Evolutionary conservation across 345 rosid genomes (phyloP).

Genomic region (Gossypium longicalyx): DNA sequence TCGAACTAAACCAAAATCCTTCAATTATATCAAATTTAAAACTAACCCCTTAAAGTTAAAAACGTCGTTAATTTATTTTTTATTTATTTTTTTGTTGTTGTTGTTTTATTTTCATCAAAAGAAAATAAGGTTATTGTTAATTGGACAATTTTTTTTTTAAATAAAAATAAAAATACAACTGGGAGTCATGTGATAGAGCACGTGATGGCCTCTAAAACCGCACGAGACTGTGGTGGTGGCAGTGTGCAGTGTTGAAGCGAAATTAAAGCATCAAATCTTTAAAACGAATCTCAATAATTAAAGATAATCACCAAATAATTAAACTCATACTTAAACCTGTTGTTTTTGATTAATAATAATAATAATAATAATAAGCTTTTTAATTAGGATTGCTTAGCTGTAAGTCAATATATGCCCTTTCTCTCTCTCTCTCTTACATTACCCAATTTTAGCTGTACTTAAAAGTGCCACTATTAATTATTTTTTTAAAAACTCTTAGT

Average conservation of each 20-base stretch:
- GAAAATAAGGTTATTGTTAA: not conserved
- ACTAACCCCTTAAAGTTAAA: too few relatives aligned
- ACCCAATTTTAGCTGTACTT: conserved; percentile 1
- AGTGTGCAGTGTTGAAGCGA: not conserved
- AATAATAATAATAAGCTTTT: too few relatives aligned
- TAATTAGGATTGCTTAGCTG: not conserved
- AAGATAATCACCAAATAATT: conserved; percentile 17
- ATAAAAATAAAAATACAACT: not conserved
- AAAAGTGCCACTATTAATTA: not conserved
- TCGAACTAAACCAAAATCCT: too few relatives aligned
- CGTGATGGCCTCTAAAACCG: not conserved
- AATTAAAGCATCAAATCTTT: conserved; percentile 5
- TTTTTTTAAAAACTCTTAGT: rapidly evolving
- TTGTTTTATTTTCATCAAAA: too few relatives aligned
- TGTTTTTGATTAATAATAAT: too few relatives aligned
- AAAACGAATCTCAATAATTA: conserved; percentile 25
- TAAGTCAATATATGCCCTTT: not conserved
- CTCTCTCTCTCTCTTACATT: not conserved
- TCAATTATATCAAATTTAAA: too few relatives aligned
- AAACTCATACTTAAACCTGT: not conserved
- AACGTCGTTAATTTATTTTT: too few relatives aligned
- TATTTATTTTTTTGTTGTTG: too few relatives aligned
- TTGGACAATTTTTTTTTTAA: not conserved
- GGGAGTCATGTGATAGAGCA: not conserved
- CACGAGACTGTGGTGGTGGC: not conserved